phyloP scores from a whole-genome alignment of 2,329 filamentous ascomycete genomes.

The Pyricularia sp. region DNA sequence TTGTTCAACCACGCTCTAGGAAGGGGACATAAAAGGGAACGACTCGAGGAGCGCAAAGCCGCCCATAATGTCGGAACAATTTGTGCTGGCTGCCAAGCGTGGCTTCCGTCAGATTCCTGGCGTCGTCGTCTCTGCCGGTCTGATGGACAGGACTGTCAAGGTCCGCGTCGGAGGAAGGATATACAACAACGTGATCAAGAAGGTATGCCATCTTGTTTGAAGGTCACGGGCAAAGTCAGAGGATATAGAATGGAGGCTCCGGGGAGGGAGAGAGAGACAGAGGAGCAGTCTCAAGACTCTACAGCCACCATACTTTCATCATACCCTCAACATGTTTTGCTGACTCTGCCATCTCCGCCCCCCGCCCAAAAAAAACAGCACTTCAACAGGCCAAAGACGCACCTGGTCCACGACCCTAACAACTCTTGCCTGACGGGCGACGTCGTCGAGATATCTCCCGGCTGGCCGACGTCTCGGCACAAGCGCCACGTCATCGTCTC shows the following conservation, averaged over 20 bases:
- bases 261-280: not conserved
- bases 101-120: slow-evolving; percentile 48
- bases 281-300: not conserved
- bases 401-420: slow-evolving; percentile 72
- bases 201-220: slow-evolving; percentile 39
- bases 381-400: slow-evolving; percentile 54
- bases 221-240: not conserved
- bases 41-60: not conserved
- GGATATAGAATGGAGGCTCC: not conserved
- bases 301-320: not conserved
- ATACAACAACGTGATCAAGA: slow-evolving; percentile 65
- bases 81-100: slow-evolving; percentile 25
- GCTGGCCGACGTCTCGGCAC: slow-evolving; percentile 53
- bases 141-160: slow-evolving; percentile 72
- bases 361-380: slow-evolving; percentile 34
- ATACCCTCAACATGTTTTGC: not conserved
- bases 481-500: slow-evolving; percentile 67
- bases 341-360: not conserved
- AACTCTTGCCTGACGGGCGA: slow-evolving; percentile 66
- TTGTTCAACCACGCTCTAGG: not conserved
- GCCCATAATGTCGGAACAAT: slow-evolving; percentile 25
- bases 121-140: slow-evolving; percentile 68
- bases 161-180: slow-evolving; percentile 61
- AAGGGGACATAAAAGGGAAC: not conserved
- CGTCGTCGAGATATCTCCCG: slow-evolving; percentile 60